Base-by-base conservation (phyloP, 106 monocot species). In the Platanthera zijinensis region DNA sequence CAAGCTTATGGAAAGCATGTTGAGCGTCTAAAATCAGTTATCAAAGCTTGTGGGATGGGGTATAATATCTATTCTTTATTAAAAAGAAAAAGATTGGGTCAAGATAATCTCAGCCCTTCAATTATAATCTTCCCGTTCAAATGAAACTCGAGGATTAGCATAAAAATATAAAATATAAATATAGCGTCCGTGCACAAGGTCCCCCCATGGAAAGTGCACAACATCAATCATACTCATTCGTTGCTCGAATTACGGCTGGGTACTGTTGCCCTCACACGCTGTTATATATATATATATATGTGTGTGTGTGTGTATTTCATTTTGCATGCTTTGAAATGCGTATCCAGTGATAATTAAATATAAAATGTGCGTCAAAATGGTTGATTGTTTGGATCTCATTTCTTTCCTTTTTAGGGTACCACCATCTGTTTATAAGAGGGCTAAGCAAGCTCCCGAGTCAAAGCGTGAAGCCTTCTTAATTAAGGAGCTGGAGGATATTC, bases 1-100 rank as follows among this genome's bases (percentile, higher is more conserved):
- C 86, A 78, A 80, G 80, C 70, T 39, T 94, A 92, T 78, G 92
- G 94, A 73, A 99, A 92, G 82, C 56, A 75, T 74, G 94, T 99
- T 49, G 97, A 99, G 77, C 84, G 79, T 50, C 84, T 99, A 39
- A 99, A 92, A 50, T 89, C 89, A 30, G 80, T 94, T 72, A 99
- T 99, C 70, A 99, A 92, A 84, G 87, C 92, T 52, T 99, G 97
- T 84, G 97, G 97, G 63, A 84, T 90, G 78, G 67, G 84, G 97
- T 99, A 78, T 8, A 9, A 75, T 30, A 28, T 79, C 75, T 39
- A 39, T 54, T 78, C 39, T 49, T 78, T 39, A 39, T 39, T 39
- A 2, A 0, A 39, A 39, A 39, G 39, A 39, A 39, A 39, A 39
- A 39, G 39, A 39, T 39, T 39, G 39, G 39, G 39, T 39, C 39